These are phyloP conservation scores for Skeletonema grethae DNA, from an alignment of 108 stramenopile species.

Conservation along the genomic window DNA sequence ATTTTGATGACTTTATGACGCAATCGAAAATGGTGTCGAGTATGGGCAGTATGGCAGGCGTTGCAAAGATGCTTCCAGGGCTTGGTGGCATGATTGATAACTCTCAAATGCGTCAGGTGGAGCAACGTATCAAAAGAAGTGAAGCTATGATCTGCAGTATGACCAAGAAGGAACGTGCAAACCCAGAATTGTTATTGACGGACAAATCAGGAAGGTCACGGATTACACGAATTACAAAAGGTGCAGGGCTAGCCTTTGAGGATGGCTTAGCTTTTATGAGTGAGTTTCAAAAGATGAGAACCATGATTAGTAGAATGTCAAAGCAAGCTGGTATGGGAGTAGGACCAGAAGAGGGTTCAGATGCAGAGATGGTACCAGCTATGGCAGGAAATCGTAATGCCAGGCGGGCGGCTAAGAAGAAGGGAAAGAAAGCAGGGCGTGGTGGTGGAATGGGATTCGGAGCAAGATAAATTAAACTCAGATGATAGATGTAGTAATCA, in stretches of 20 bases:
- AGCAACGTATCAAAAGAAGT: slow-evolving; percentile 75
- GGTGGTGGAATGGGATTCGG: slow-evolving; percentile 86
- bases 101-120: slow-evolving; percentile 69
- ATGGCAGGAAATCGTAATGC: slow-evolving; percentile 72
- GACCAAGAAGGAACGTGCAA: slow-evolving; percentile 87
- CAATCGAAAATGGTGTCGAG: slow-evolving; percentile 85
- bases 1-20: slow-evolving; percentile 93
- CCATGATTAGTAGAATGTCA: slow-evolving; percentile 95
- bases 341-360: slow-evolving; percentile 25
- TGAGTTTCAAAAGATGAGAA: slow-evolving; percentile 95
- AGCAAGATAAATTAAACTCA: slow-evolving; percentile 6
- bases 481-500: neutral
- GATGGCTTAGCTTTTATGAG: slow-evolving; percentile 82
- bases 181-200: slow-evolving; percentile 86
- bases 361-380: slow-evolving; percentile 50
- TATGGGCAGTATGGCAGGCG: slow-evolving; percentile 89
- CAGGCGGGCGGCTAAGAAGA: slow-evolving; percentile 86
- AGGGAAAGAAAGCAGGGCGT: slow-evolving; percentile 69
- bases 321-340: slow-evolving; percentile 72
- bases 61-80: slow-evolving; percentile 96
- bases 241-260: slow-evolving; percentile 69
- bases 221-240: slow-evolving; percentile 82
- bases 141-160: slow-evolving; percentile 92
- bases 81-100: slow-evolving; percentile 78
- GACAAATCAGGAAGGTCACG: slow-evolving; percentile 78